Evolutionary conservation across 2,329 filamentous ascomycete genomes (phyloP), one percentile per base, ranked within the genome.

Genomic region (Akanthomyces muscarius): DNA sequence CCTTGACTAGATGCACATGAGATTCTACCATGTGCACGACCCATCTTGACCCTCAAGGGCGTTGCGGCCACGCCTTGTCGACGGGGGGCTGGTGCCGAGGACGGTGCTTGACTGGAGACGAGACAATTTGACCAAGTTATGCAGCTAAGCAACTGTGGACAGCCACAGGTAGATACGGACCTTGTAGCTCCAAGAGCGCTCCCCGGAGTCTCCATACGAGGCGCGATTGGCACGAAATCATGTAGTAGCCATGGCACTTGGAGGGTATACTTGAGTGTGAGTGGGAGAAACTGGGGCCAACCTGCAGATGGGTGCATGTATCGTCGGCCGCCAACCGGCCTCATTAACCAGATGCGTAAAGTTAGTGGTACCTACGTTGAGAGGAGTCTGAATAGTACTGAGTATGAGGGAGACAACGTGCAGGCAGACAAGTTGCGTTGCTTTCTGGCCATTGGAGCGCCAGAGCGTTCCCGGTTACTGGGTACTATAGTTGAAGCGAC

Each of bases 1-100:
- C 36, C 61, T 63, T 58, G 60, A 57, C 53, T 42, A 58, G 61
- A 58, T 57, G 61, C 61, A 63, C 61, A 63, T 63, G 61, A 63
- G 61, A 63, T 63, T 63, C 54, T 48, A 42, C 51, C 52, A 55
- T 55, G 52, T 55, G 36, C 59, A 44, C 33, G 59, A 45, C 59
- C 59, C 59, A 61, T 61, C 41, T n/a, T 36, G 50, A 59, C 56
- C 55, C 62, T 42, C 41, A 42, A 42, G 11, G 41, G 38, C 52
- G 47, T 47, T 60, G 41, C 48, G 55, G 53, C 44, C 48, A 25
- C 18, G 53, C 48, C 48, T 42, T 59, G 59, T 50, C 33, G 30
- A 61, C 50, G 53, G 54, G 28, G 54, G 54, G 54, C 52, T 57
- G 57, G 33, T 57, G 54, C 51, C 64, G 61, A 63, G 45, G 61